Evolutionary conservation across 1,284 basidiomycete genomes (phyloP).

Genomic region (Ceratobasidium theobromae): DNA sequence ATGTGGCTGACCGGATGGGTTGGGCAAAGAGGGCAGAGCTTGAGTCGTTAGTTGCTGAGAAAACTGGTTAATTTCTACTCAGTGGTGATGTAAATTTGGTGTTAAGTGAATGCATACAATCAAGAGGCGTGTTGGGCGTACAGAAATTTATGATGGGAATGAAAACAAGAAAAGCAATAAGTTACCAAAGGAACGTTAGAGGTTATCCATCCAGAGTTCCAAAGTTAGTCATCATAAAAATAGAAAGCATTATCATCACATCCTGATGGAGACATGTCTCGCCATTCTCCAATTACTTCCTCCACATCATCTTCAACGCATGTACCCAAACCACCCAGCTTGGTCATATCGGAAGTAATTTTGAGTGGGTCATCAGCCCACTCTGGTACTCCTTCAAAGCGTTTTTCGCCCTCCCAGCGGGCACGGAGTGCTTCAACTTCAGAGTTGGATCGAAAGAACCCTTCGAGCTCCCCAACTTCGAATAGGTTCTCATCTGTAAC

Average conservation of each 20-base stretch:
- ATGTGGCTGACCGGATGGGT: constrained; percentile 78
- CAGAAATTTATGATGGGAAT: constrained; percentile 2
- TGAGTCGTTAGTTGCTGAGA: constrained; percentile 17
- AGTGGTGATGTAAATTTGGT: not conserved
- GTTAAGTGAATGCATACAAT: no score
- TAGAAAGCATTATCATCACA: constrained; percentile 6
- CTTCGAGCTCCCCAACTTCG: constrained; percentile 55
- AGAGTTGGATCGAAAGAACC: constrained; percentile 48
- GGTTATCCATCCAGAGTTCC: not conserved
- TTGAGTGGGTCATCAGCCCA: not conserved
- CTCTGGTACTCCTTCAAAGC: constrained; percentile 21
- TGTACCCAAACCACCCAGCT: not conserved
- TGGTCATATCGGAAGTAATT: not conserved
- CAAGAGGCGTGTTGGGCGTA: not conserved
- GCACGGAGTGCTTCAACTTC: constrained; percentile 44
- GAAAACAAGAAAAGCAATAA: constrained; percentile 1
- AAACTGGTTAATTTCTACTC: not conserved
- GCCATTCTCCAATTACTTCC: constrained; percentile 19
- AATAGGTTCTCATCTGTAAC: constrained; percentile 60
- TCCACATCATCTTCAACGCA: not conserved
- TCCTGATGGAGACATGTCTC: not conserved
- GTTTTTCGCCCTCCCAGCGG: constrained; percentile 30
- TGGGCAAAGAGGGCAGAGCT: constrained; percentile 50
- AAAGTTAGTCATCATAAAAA: constrained; percentile 5
- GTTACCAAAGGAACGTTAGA: not conserved